Evolutionary conservation across 345 rosid species (phyloP).

Genomic region (Pseudoturritis turrita): DNA sequence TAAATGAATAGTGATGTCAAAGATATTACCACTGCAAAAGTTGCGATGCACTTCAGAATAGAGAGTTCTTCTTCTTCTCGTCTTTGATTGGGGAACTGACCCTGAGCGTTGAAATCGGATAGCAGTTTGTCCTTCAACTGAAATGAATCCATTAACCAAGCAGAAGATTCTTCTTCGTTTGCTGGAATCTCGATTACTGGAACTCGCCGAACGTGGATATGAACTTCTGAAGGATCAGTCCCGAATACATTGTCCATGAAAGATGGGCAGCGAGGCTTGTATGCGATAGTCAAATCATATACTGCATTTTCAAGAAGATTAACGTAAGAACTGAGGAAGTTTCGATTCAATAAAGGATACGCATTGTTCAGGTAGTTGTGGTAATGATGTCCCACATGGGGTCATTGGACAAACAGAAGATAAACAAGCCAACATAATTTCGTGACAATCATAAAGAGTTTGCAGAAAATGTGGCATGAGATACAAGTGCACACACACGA

Average conservation of each 20-base stretch:
- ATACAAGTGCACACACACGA: background rate
- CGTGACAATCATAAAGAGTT: background rate
- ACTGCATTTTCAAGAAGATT: slow-evolving; percentile 45
- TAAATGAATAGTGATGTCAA: slow-evolving; percentile 51
- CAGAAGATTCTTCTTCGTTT: slow-evolving; percentile 42
- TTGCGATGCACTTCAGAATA: slow-evolving; percentile 43
- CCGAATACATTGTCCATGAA: slow-evolving; percentile 84
- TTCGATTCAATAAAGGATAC: background rate
- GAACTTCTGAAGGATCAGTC: slow-evolving; percentile 78
- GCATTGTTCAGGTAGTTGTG: background rate
- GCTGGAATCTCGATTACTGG: slow-evolving; percentile 42
- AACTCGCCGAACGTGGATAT: slow-evolving; percentile 62
- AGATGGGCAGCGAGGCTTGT: slow-evolving; percentile 62
- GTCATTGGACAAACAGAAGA: background rate
- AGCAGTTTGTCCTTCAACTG: slow-evolving; percentile 59
- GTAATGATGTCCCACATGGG: background rate
- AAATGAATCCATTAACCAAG: slow-evolving; percentile 61
- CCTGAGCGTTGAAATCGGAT: slow-evolving; percentile 48
- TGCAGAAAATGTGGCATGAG: background rate
- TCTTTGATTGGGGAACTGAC: slow-evolving; percentile 53
- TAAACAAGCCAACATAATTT: background rate
- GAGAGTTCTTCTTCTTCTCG: slow-evolving; percentile 50
- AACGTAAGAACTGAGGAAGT: background rate
- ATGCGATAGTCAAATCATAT: slow-evolving; percentile 71
- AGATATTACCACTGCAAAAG: slow-evolving; percentile 41